A percentile compares a stretch with the other conserved stretches of the same genome.
Conservation (phyloP, 805 yeast genomes). For the Danielozyma ontarioensis region DNA sequence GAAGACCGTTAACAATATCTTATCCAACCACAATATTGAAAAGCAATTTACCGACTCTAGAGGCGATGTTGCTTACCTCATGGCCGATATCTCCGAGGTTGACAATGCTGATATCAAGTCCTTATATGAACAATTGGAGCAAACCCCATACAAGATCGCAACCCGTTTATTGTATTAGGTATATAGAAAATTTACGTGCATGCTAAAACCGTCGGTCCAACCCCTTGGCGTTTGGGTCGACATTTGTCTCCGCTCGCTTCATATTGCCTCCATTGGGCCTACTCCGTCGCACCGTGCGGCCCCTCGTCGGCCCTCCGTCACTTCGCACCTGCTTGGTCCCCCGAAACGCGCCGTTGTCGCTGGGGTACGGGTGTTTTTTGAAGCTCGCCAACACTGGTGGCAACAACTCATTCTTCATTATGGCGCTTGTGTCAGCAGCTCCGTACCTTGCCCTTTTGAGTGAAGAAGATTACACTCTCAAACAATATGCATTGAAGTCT, state of each 20-base stretch:
- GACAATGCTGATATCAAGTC: conserved; percentile 75
- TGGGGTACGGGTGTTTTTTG: too few species aligned
- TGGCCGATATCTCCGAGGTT: conserved; percentile 95
- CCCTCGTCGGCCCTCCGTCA: too few species aligned
- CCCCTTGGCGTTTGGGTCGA: too few species aligned
- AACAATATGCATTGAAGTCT: conserved; percentile 78
- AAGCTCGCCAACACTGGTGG: too few species aligned
- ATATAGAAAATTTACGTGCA: not conserved
- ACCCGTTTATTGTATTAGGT: conserved; percentile 80
- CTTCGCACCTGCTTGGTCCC: too few species aligned
- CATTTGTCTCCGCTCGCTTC: too few species aligned
- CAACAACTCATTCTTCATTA: conserved; percentile 13
- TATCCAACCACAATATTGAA: conserved; percentile 92
- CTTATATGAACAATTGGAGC: conserved; percentile 78
- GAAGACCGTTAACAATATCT: conserved; percentile 93
- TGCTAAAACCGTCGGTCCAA: too few species aligned
- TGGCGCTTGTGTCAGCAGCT: conserved; percentile 79
- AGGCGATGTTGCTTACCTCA: conserved; percentile 93
- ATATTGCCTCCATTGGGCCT: too few species aligned
- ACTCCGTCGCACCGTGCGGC: too few species aligned
- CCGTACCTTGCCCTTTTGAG: conserved; percentile 85
- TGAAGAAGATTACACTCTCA: conserved; percentile 74
- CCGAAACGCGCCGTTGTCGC: too few species aligned
- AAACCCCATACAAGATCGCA: conserved; percentile 84
- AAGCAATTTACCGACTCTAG: conserved; percentile 97